Percentiles rank a stretch among this genome's conserved stretches.
Conservation (phyloP, 2,329 filamentous ascomycete genomes). For the Capronia coronata region DNA sequence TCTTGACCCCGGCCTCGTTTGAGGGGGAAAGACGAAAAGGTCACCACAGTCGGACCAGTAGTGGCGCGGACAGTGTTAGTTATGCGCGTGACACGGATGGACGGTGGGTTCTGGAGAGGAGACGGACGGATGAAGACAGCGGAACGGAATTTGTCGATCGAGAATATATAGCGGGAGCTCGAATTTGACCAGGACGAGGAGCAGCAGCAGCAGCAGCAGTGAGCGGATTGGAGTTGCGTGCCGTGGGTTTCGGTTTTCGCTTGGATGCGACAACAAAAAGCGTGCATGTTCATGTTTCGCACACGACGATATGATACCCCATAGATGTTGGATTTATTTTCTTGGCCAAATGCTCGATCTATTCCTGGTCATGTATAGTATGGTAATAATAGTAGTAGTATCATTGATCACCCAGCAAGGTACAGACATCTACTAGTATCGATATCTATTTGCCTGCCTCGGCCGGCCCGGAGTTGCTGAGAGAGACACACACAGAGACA, state of each 20-base stretch:
- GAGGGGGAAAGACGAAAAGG: slow-evolving; percentile 17
- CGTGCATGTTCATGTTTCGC: not conserved
- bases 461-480: too few species aligned
- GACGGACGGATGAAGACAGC: slow-evolving; percentile 33
- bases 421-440: too few species aligned
- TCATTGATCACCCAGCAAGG: too few species aligned
- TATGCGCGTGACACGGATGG: slow-evolving; percentile 33
- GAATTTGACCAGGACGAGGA: slow-evolving; percentile 25
- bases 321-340: slow-evolving; percentile 9
- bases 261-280: slow-evolving; percentile 25
- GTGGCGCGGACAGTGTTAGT: slow-evolving; percentile 35
- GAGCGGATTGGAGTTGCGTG: too few species aligned
- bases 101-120: slow-evolving; percentile 35
- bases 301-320: slow-evolving; percentile 17
- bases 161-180: slow-evolving; percentile 29
- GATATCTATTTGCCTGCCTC: too few species aligned
- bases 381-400: too few species aligned
- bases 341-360: not conserved
- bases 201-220: too few species aligned
- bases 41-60: slow-evolving; percentile 33
- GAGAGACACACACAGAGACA: too few species aligned
- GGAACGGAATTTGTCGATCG: slow-evolving; percentile 33
- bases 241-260: too few species aligned
- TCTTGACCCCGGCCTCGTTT: slow-evolving; percentile 11
- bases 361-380: not conserved